Percentiles rank a stretch among this genome's conserved stretches.
These are phyloP conservation scores for Eudorina sp. DNA, from an alignment of 139 green algal species.

Conservation along the genomic window DNA sequence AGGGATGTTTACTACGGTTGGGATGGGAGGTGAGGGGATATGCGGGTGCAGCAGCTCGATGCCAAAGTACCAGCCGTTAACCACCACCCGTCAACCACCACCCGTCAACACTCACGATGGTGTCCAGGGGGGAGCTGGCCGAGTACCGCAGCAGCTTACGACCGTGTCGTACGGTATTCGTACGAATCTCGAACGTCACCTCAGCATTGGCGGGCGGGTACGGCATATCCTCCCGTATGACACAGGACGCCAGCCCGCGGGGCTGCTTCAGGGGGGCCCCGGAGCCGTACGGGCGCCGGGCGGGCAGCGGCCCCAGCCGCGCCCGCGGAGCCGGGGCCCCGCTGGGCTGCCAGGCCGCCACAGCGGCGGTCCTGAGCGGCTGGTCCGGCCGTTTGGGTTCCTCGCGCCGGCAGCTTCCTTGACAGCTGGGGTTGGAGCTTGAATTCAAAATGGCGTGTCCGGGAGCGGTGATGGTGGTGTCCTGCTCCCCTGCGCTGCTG, in stretches of 20 bases:
- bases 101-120: conserved; percentile 3
- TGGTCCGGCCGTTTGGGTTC: too few species aligned
- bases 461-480: too few species aligned
- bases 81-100: background rate
- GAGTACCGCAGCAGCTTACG: conserved; percentile 26
- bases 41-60: too few species aligned
- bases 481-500: too few species aligned
- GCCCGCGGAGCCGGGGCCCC: background rate
- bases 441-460: too few species aligned
- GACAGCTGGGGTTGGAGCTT: too few species aligned
- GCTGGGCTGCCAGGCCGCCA: background rate
- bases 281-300: background rate
- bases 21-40: background rate
- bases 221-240: conserved; percentile 19
- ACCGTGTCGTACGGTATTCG: background rate
- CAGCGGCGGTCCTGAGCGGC: background rate
- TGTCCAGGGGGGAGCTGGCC: conserved; percentile 18
- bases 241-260: conserved; percentile 10
- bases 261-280: background rate
- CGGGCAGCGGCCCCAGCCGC: background rate
- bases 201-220: conserved; percentile 28
- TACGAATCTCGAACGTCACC: conserved; percentile 13
- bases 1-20: too few species aligned
- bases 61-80: too few species aligned
- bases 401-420: too few species aligned